Evolutionary conservation across 2,329 filamentous ascomycete genomes (phyloP), one percentile per base, ranked within the genome.

Genomic region (Emmonsiellopsis sp.): DNA sequence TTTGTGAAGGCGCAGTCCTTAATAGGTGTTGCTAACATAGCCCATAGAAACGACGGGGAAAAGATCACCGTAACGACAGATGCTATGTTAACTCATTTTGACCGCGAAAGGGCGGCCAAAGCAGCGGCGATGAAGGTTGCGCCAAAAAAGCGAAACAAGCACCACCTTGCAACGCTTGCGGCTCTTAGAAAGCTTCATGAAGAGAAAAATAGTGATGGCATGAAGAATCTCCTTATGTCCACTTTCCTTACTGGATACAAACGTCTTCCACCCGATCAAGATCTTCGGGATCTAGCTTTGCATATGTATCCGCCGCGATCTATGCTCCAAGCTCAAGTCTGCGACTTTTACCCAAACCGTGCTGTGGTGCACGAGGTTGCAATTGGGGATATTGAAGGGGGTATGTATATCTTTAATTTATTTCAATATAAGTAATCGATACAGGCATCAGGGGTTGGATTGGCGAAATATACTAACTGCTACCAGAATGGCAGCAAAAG

Each of bases 301-400:
- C 30, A 40, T 49, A 34, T 38, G 31, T 49, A 38, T 40, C 47
- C 47, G 10, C 47, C 47, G 7, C 35, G 47, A 13, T 34, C 47
- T 20, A n/a, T 9, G 16, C 47, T 49, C 5, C 30, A 49, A 26
- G 47, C 34, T 15, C 47, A 49, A 20, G 20, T 49, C 7, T 49
- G 47, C 11, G 47, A 49, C 20, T 49, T 49, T 37, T 49, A 49
- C 8, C 7, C 47, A 10, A n/a, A 31, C 26, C 47, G 40, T 26
- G 35, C 47, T 11, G 47, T 38, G 15, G 16, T 31, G 10, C 13
- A 15, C 9, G 47, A 41, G 26, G 34, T 49, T 38, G 6, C 20
- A 38, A 16, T 49, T 40, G 47, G 47, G 20, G 47, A 49, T 40
- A 40, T 49, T 49, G 47, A 49, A 49, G 35, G 16, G 31, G 15